phyloP scores from a whole-genome alignment of 83 land plant species.

The Diphasiastrum complanatum region DNA sequence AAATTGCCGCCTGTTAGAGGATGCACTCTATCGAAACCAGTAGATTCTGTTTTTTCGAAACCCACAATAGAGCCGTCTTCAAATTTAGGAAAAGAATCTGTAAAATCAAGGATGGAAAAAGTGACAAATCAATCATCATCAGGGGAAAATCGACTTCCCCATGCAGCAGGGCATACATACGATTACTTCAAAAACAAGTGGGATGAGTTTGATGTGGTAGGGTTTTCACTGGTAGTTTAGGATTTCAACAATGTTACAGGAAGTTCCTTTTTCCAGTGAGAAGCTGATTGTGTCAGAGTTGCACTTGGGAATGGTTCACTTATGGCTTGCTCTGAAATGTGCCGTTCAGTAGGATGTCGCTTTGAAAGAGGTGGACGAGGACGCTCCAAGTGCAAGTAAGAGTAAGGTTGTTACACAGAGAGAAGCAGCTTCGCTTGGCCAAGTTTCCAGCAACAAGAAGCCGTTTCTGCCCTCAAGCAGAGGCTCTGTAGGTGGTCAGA shows the following conservation, averaged over 20 bases:
- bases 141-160: too few relatives aligned
- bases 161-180: conserved; percentile 39
- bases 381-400: conserved; percentile 4
- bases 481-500: conserved; percentile 8
- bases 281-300: neutral
- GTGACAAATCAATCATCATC: neutral
- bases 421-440: neutral
- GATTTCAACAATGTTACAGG: neutral
- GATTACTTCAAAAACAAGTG: conserved; percentile 39
- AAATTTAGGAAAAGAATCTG: neutral
- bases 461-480: neutral
- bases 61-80: neutral
- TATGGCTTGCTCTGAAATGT: neutral
- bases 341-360: conserved; percentile 40
- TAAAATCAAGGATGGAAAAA: neutral
- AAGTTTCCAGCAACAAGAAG: conserved; percentile 1
- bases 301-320: neutral
- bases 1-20: neutral
- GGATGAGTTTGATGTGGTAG: conserved; percentile 52
- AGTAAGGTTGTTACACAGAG: neutral
- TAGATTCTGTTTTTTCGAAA: neutral
- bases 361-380: conserved; percentile 30
- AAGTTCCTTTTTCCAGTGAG: neutral
- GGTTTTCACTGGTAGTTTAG: conserved; percentile 7
- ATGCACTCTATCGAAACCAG: neutral